Conservation (phyloP, 2,329 filamentous ascomycete species). For the Aureobasidium sp. region DNA sequence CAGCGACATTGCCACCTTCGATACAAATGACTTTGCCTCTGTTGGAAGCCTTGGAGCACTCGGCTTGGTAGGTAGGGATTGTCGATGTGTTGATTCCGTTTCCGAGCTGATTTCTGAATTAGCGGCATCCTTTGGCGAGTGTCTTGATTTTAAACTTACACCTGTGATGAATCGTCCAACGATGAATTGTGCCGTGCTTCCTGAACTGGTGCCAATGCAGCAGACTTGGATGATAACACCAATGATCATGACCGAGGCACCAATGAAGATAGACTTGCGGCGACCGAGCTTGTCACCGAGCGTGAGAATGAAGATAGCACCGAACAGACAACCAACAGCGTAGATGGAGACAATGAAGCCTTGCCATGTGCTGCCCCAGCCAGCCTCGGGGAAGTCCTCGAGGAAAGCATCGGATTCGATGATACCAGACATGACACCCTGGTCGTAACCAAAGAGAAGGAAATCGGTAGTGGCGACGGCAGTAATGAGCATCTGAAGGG, state of each 20-base stretch:
- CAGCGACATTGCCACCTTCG: constrained; percentile 44
- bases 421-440: constrained; percentile 33
- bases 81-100: constrained; percentile 50
- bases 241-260: constrained; percentile 32
- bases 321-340: constrained; percentile 42
- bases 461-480: constrained; percentile 57
- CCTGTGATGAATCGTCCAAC: constrained; percentile 45
- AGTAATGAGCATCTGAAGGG: constrained; percentile 49
- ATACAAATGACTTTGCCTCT: constrained; percentile 55
- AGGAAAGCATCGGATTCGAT: constrained; percentile 30
- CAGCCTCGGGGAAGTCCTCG: constrained; percentile 29
- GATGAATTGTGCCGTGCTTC: constrained; percentile 42
- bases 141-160: constrained; percentile 18
- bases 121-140: not conserved
- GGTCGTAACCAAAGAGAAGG: constrained; percentile 27
- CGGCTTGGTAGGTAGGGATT: constrained; percentile 47
- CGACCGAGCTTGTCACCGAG: constrained; percentile 36
- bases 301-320: constrained; percentile 30
- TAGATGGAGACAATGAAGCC: constrained; percentile 46
- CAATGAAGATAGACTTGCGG: constrained; percentile 34
- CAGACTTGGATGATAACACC: constrained; percentile 34
- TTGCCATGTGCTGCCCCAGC: constrained; percentile 38
- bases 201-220: constrained; percentile 24
- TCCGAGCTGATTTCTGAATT: constrained; percentile 21
- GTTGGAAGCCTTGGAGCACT: constrained; percentile 47